Base-by-base conservation (phyloP, 495 filamentous ascomycete species). In the Ramalina intermedia region DNA sequence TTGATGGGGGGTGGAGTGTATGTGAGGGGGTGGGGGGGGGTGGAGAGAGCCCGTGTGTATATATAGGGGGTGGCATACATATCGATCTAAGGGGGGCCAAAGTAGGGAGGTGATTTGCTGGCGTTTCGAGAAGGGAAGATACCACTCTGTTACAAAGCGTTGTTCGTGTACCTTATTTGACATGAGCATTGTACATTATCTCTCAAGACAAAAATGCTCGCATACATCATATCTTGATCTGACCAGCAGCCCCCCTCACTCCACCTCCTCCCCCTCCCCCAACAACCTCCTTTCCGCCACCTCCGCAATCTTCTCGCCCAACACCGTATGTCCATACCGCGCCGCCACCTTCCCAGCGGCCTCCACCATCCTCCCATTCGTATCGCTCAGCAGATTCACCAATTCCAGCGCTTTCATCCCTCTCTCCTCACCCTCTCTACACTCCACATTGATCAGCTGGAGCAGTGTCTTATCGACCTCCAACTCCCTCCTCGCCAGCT, bases 371-470 rank as follows among this genome's bases (percentile, higher is more conserved):
- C 81, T 80, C 20, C 87, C 87, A 49, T 72, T 81, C 37, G 75
- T 67, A 62, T 94, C 86, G 37, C 71, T 70, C 79, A 96, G 79
- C 60, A 94, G 67, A 48, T 69, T 67, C 3, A 89, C 88, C 37
- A 87, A 64, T 65, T 98, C 93, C 26, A 98, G 68, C 7, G 91
- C 91, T 57, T 89, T 87, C 85, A 93, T 94, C 2, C 89, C 91
- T 14, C 81, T 70, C 39, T 94, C 88, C 61, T 96, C 93, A 35
- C 87, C 87, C 55, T 87, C 87, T 53, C 85, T 77, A 61, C 91
- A 96, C 70, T 95, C 91, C 21, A 80, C 69, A 27, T 85, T 88
- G 62, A 98, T 69, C 61, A 98, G 73, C 69, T 95, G 90, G 50
- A 98, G 69, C 37, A 98, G 69, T 18, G 79, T 76, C 65, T 91